phyloP scores from a whole-genome alignment of 345 rosid genomes.

The Salix suchowensis region DNA sequence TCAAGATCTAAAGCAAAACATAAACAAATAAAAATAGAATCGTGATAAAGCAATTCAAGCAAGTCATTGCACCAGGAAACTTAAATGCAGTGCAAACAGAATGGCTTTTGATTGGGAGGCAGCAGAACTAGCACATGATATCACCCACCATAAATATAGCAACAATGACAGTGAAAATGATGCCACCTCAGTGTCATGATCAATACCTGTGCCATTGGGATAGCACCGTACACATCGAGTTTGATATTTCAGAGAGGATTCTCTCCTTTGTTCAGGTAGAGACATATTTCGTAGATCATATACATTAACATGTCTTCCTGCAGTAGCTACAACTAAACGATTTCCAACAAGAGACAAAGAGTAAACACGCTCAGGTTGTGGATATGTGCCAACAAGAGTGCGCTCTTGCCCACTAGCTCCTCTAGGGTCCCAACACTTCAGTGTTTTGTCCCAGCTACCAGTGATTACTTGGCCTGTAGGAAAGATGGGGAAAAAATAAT shows the following conservation, averaged over 20 bases:
- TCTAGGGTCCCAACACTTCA: constrained; percentile 97
- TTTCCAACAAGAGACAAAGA: constrained; percentile 89
- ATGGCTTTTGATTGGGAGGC: not conserved
- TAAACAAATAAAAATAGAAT: not conserved
- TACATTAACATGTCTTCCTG: constrained; percentile 92
- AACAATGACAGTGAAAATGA: not conserved
- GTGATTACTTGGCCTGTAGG: constrained; percentile 83
- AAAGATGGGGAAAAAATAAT: constrained; percentile 1
- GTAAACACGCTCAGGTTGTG: constrained; percentile 93
- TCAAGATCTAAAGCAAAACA: not conserved
- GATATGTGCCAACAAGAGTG: constrained; percentile 77
- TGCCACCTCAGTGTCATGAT: not conserved
- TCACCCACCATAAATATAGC: not conserved
- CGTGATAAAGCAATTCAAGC: not conserved
- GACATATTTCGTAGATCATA: constrained; percentile 93
- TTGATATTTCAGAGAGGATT: constrained; percentile 90
- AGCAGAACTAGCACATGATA: not conserved
- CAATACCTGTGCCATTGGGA: constrained; percentile 87
- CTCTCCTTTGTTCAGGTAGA: constrained; percentile 93
- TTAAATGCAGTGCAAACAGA: not conserved
- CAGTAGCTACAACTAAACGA: constrained; percentile 88
- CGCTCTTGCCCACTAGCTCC: constrained; percentile 87
- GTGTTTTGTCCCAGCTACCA: constrained; percentile 93
- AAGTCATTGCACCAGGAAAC: not conserved
- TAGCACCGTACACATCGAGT: constrained; percentile 91